Conservation (phyloP, 2,329 filamentous ascomycete species). For the Gliomastix tumulicola region DNA sequence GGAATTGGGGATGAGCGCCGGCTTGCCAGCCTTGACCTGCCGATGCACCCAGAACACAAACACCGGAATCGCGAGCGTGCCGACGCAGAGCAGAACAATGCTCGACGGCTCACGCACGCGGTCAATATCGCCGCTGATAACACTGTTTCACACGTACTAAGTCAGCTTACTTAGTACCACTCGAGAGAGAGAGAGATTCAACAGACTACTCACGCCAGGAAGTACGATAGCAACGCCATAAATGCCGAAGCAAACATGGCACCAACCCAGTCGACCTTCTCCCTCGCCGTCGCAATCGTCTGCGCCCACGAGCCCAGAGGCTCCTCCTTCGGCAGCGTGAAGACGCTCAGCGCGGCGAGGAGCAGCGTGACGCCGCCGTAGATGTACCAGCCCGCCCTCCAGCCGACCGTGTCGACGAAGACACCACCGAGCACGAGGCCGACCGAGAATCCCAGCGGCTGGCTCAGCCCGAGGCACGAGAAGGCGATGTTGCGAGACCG, state of each 20-base stretch:
- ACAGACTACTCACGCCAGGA: conserved; percentile 48
- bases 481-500: conserved; percentile 31
- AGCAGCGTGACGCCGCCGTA: conserved; percentile 23
- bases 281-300: conserved; percentile 12
- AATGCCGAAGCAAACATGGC: conserved; percentile 35
- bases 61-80: conserved; percentile 30
- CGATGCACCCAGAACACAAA: conserved; percentile 49
- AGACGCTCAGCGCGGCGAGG: conserved; percentile 24
- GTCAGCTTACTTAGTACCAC: no score
- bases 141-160: no score
- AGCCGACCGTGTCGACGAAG: conserved; percentile 36
- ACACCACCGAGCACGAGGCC: conserved; percentile 43
- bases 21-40: conserved; percentile 33
- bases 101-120: conserved; percentile 34
- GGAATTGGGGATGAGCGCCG: conserved; percentile 55
- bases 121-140: conserved; percentile 27
- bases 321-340: conserved; percentile 19
- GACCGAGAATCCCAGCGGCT: conserved; percentile 40
- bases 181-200: no score
- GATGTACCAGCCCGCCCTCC: conserved; percentile 39
- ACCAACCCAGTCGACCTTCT: conserved; percentile 48
- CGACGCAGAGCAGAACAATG: conserved; percentile 36
- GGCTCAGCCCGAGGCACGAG: conserved; percentile 34
- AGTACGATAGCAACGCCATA: conserved; percentile 42
- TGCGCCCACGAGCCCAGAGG: conserved; percentile 6